phyloP scores from a whole-genome alignment of 768 basidiomycete species.

The Tylopilus sp. region DNA sequence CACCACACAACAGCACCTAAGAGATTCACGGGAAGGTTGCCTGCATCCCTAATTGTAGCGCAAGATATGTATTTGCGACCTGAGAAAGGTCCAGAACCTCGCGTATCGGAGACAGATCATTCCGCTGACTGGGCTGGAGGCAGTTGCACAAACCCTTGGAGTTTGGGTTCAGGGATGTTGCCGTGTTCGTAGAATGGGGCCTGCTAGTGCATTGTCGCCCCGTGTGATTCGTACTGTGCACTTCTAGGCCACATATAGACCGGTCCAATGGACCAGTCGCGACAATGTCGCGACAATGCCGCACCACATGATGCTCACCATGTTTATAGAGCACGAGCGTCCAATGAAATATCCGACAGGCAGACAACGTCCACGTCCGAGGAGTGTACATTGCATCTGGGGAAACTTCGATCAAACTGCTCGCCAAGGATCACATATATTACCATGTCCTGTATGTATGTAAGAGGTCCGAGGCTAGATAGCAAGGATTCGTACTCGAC shows the following conservation, averaged over 20 bases:
- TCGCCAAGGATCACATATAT: constrained; percentile 22
- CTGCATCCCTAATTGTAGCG: neutral
- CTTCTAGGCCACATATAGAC: neutral
- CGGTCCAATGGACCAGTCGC: neutral
- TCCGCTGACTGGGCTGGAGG: neutral
- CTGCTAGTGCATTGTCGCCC: neutral
- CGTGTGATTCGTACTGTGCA: neutral
- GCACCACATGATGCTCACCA: neutral
- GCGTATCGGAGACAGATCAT: neutral
- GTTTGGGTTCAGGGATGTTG: constrained; percentile 9
- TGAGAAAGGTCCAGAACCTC: neutral
- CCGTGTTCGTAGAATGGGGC: neutral
- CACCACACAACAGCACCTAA: neutral
- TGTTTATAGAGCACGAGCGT: neutral
- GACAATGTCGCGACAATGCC: no score
- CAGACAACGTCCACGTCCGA: neutral
- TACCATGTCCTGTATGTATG: constrained; percentile 24
- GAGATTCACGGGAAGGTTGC: neutral
- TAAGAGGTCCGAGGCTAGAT: constrained; percentile 20
- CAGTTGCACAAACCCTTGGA: neutral
- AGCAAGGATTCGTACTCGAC: constrained; percentile 7
- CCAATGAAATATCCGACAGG: neutral
- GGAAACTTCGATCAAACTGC: neutral
- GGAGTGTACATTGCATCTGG: neutral
- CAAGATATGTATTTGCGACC: constrained; percentile 3